Conservation (phyloP, 345 rosid genomes). For the Physaria fendleri region DNA sequence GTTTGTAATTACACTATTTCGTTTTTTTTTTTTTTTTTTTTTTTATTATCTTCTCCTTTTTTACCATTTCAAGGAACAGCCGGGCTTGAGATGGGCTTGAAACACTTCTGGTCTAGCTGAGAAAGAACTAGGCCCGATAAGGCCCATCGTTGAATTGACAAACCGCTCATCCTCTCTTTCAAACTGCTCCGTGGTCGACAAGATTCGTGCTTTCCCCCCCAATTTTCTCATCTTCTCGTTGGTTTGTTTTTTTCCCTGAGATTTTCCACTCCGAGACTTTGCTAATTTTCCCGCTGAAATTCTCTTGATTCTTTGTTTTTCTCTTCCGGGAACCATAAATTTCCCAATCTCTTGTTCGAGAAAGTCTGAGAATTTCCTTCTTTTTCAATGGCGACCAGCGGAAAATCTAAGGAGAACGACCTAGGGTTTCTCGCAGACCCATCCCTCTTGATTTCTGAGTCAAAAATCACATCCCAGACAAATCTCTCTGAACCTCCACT, state of each 20-base stretch:
- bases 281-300: constrained; percentile 18
- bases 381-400: constrained; percentile 59
- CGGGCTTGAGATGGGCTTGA: no score
- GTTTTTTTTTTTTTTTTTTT: no score
- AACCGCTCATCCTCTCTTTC: constrained; percentile 9
- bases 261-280: neutral
- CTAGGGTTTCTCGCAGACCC: constrained; percentile 74
- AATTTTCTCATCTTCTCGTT: constrained; percentile 2
- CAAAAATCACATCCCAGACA: constrained; percentile 30
- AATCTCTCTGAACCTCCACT: constrained; percentile 35
- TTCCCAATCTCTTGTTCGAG: neutral
- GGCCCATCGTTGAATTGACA: no score
- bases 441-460: constrained; percentile 58
- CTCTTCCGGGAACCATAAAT: neutral
- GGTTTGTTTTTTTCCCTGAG: constrained; percentile 3
- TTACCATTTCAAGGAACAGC: no score
- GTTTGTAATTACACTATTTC: no score
- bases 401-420: constrained; percentile 70
- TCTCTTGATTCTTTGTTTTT: neutral
- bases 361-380: constrained; percentile 9
- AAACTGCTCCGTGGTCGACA: neutral
- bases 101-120: no score
- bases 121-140: no score
- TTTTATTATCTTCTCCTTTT: no score
- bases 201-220: neutral